phyloP scores from a whole-genome alignment of 108 stramenopile genomes.

The Discostella stelligeroides region DNA sequence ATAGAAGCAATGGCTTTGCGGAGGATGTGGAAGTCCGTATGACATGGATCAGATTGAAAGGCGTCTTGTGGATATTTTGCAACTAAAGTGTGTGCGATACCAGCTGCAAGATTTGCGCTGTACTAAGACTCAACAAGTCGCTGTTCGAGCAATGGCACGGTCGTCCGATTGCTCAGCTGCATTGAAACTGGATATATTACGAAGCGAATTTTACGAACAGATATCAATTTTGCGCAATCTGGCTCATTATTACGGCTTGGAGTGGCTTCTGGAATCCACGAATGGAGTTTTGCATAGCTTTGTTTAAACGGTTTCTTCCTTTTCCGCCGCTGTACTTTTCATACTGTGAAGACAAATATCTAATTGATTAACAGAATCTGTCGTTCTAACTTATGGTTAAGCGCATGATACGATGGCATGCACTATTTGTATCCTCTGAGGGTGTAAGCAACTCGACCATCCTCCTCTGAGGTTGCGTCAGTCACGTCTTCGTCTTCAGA shows the following conservation, averaged over 20 bases:
- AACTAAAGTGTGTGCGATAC: constrained; percentile 78
- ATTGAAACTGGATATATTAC: constrained; percentile 77
- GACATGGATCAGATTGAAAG: constrained; percentile 79
- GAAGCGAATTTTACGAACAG: constrained; percentile 53
- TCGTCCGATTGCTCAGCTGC: constrained; percentile 70
- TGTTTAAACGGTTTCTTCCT: constrained; percentile 12
- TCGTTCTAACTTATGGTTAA: too few species aligned
- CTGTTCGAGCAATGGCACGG: constrained; percentile 52
- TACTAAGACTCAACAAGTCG: constrained; percentile 77
- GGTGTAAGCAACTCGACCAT: too few species aligned
- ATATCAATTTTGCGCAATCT: constrained; percentile 63
- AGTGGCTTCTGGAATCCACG: constrained; percentile 65
- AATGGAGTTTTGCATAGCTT: constrained; percentile 43
- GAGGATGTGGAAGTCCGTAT: constrained; percentile 86
- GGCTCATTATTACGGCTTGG: constrained; percentile 70
- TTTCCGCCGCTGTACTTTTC: too few species aligned
- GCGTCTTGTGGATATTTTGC: constrained; percentile 78
- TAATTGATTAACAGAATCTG: too few species aligned
- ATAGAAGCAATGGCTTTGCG: constrained; percentile 86
- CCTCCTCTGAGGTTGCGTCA: too few species aligned
- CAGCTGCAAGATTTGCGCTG: constrained; percentile 95
- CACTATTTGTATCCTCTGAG: too few species aligned
- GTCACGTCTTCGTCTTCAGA: too few species aligned
- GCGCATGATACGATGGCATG: too few species aligned
- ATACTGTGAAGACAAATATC: too few species aligned